Evolutionary conservation across 129 eudicot genomes (phyloP), one percentile per base, ranked within the genome.

Genomic region (Centrapalus pauciflorus): DNA sequence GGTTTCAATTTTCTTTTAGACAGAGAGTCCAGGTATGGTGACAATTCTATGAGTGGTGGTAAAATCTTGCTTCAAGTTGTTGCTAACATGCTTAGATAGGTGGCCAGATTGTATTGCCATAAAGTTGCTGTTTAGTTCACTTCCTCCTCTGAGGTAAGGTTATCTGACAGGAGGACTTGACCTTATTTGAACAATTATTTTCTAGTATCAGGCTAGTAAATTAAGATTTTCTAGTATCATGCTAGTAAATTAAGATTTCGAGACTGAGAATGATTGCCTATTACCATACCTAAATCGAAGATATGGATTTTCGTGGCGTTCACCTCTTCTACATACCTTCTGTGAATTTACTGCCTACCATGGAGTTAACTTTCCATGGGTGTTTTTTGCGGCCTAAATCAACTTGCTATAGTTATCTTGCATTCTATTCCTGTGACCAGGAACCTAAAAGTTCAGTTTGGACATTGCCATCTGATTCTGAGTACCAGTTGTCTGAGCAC

Each of bases 381-480:
- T n/a, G 23, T 2, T 45, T 16, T 43, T 43, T 13, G 4, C 21
- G 8, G 50, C 14, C 50, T 43, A 43, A 14, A 45, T 45, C 52
- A 45, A 16, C 23, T 45, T 45, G 23, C 10, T 45, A 16, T 45
- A 45, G 23, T 45, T 45, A 33, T 33, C 14, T 9, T 16, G n/a
- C n/a, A n/a, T n/a, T n/a, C n/a, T 14, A 63, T 14, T 77, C 59
- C 5, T 67, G 63, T 65, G 43, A 71, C 61, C 83, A 83, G 85
- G 88, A 72, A 74, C 66, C 57, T 46, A 74, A 64, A 38, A 66
- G 24, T 54, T 75, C 80, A 50, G 68, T 79, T 49, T 85, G 78
- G 83, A 45, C 82, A 25, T 61, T 86, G 74, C 75, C 87, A 34
- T 84, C 93, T 20, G 96, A 83, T 77, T 85, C 96, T 8, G 97